Base-by-base conservation (phyloP, 179 eudicot genomes). In the Spergularia azorica region DNA sequence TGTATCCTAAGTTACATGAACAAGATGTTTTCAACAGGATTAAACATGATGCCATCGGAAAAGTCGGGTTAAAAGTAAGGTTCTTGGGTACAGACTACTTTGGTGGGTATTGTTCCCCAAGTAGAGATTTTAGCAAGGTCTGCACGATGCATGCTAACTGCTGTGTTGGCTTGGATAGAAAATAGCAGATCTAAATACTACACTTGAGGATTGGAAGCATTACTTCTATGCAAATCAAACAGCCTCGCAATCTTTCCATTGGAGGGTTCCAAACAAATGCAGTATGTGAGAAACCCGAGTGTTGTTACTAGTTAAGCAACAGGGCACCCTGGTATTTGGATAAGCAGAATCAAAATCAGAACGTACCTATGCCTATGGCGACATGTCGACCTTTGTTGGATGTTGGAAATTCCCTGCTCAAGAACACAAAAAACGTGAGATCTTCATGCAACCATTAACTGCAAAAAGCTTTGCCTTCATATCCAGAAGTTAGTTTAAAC, bases 111-210 rank as follows among this genome's bases (percentile, higher is more conserved):
- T 87, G 90, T 41, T 21, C 77, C 9, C 77, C 83, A 36, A 85
- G 84, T 51, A 81, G 50, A 67, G 84, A 88, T 63, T 69, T 88
- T 20, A 83, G 77, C 52, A 72, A 75, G 51, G 89, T 86, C 6
- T 80, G 85, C 46, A 88, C 90, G 0, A 86, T 88, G 89, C 89
- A 88, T 70, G 89, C 89, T 5, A 88, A 88, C 65, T 88, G 91
- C 74, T 88, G 91, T 73, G 52, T 74, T 16, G 89, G 89, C 1
- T 66, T 86, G 57, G 70, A 63, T 18, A 86, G 66, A 20, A 86
- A 75, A 60, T 76, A 75, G 79, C 76, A 18, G 90, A 88, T 55
- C 78, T 88, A 9, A 79, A 79, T 1, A 77, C 82, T 16, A 51
- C 81, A 65, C 82, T 88, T 21, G 63, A 70, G 16, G 89, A 84